Base-by-base conservation (phyloP, 768 basidiomycete genomes). In the Rhodotorula taiwanensis region DNA sequence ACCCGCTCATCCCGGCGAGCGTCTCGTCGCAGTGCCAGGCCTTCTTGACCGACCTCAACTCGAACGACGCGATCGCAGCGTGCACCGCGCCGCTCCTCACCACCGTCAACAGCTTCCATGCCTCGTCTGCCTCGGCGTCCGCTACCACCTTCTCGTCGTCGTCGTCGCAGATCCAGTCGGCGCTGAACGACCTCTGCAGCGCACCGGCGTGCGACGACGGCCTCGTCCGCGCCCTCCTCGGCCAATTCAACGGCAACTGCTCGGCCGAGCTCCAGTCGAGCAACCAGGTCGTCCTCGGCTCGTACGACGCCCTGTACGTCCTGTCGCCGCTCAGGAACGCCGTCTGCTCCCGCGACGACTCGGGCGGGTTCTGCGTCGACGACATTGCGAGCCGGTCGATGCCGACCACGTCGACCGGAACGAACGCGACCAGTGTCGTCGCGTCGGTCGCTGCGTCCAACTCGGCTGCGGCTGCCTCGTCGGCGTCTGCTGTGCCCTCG, bases 281-380 rank as follows among this genome's bases (percentile, higher is more conserved):
- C 23, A 70, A 72, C 30, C 61, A 60, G 8, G 75, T 74, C 74
- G 75, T 65, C 58, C 60, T 50, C 74, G 79, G 76, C 31, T 76
- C 82, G 3, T 99, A 98, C 77, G 93, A 97, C 74, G 78, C 83
- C 34, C 77, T 97, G 33, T 99, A 89, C 78, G 67, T 80, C 62
- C 67, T 93, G 49, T 65, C 74, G 16, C 90, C 92, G 13, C 74
- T 94, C 73, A 78, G 77, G 64, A 69, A 74, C 10, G 85, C 90
- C 31, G 73, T 89, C 34, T 97, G 93, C 78, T 70, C 85, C 50
- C 87, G 88, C 80, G 83, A 87, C 71, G 83, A 84, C 51, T 85
- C 83, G 36, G 77, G 79, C 43, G 73, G 72, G 30, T 95, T 81
- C 77, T 98, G 94, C 73, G 81, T 83, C 33, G 75, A 80, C 59